phyloP scores from a whole-genome alignment of 31 red algal species.

The Odonthalia washingtoniensis region DNA sequence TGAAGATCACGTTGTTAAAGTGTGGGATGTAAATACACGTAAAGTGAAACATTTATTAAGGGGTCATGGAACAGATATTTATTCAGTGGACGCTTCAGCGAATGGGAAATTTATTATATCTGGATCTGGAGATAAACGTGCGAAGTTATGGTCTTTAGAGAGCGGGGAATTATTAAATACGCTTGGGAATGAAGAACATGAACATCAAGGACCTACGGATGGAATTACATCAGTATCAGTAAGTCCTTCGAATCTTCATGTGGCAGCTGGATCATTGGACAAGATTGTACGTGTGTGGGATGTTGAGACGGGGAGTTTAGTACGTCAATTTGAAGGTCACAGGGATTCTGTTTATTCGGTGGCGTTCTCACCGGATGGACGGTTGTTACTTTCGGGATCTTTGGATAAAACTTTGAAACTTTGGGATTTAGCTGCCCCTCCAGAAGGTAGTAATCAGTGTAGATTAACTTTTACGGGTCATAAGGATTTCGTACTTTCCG shows the following conservation, averaged over 20 bases:
- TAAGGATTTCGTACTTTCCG: constrained; percentile 90
- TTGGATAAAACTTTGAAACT: constrained; percentile 92
- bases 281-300: constrained; percentile 94
- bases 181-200: constrained; percentile 69
- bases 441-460: constrained; percentile 50
- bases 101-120: constrained; percentile 82
- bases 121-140: constrained; percentile 88
- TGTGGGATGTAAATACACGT: constrained; percentile 87
- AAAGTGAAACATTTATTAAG: constrained; percentile 64
- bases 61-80: constrained; percentile 89
- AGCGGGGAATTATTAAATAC: constrained; percentile 78
- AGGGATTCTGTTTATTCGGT: constrained; percentile 97
- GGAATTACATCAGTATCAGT: constrained; percentile 92
- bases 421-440: constrained; percentile 81
- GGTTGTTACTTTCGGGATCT: constrained; percentile 85
- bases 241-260: constrained; percentile 65
- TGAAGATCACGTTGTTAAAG: constrained; percentile 90
- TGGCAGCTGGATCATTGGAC: constrained; percentile 91
- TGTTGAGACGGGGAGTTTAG: constrained; percentile 68
- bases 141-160: constrained; percentile 87
- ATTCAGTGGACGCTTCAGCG: constrained; percentile 84
- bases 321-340: constrained; percentile 84
- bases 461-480: constrained; percentile 79
- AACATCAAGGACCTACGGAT: constrained; percentile 71
- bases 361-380: constrained; percentile 91